Evolutionary conservation across 75 land plant species (phyloP).

Genomic region (Larix kaempferi): DNA sequence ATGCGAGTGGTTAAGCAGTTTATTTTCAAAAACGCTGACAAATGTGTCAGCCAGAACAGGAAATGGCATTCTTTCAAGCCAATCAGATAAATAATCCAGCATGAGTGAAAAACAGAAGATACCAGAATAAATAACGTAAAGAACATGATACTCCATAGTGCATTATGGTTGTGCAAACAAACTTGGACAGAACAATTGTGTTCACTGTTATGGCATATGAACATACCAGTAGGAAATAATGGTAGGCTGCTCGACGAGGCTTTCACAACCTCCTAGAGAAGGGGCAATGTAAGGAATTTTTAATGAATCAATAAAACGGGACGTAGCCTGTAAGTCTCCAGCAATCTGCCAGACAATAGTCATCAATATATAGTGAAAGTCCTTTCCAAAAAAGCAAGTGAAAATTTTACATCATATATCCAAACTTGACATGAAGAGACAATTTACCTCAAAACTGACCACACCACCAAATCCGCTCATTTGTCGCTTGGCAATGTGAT

Average conservation of each 20-base stretch:
- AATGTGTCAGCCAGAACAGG: neutral
- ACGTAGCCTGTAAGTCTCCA: slow-evolving; percentile 73
- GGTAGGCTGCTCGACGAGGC: slow-evolving; percentile 95
- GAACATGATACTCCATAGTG: neutral
- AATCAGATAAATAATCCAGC: neutral
- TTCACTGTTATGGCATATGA: neutral
- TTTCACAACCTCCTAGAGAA: slow-evolving; percentile 95
- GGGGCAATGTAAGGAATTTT: slow-evolving; percentile 96
- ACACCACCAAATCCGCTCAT: slow-evolving; percentile 99
- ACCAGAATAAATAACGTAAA: neutral
- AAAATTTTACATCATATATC: neutral
- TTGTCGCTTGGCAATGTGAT: slow-evolving; percentile 83
- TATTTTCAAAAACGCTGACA: neutral
- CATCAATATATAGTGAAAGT: neutral
- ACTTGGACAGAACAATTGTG: neutral
- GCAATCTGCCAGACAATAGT: slow-evolving; percentile 46
- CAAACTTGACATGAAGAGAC: slow-evolving; percentile 4
- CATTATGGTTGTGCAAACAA: neutral
- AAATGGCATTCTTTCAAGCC: neutral
- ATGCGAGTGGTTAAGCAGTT: neutral
- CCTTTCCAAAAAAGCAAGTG: neutral
- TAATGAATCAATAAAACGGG: slow-evolving; percentile 71
- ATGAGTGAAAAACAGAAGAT: neutral
- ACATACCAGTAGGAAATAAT: slow-evolving; percentile 98
- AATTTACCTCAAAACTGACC: slow-evolving; percentile 93